A percentile compares a stretch with the other conserved stretches of the same genome.
Evolutionary conservation across 148 eudicot species (phyloP).

Genomic region (Diospyros kaki): DNA sequence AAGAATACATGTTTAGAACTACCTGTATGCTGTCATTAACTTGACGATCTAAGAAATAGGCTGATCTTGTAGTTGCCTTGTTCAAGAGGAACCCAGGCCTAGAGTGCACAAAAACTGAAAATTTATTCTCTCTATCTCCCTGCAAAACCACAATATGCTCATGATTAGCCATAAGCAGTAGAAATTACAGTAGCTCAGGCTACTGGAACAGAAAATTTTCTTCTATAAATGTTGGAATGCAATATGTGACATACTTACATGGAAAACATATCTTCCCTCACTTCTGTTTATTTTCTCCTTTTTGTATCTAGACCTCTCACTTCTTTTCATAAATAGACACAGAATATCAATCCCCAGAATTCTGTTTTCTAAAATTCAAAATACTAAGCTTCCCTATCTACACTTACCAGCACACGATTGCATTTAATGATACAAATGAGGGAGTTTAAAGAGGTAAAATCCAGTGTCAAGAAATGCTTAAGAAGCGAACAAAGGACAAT

Average conservation of each 20-base stretch:
- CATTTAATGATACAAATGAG: too few species aligned
- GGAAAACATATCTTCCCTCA: too few species aligned
- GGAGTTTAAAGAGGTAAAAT: not conserved
- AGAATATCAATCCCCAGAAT: too few species aligned
- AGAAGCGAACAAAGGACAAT: not conserved
- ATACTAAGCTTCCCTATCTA: too few species aligned
- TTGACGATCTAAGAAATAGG: constrained; percentile 72
- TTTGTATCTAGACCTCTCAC: too few species aligned
- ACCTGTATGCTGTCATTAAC: constrained; percentile 85
- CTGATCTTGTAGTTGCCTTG: constrained; percentile 72
- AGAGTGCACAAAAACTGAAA: constrained; percentile 82
- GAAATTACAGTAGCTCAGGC: not conserved
- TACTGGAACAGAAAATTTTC: not conserved
- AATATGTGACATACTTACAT: too few species aligned
- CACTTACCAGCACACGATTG: too few species aligned
- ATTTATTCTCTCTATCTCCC: constrained; percentile 67
- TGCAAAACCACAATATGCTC: constrained; percentile 29
- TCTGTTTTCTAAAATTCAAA: too few species aligned
- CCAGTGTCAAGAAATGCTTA: not conserved
- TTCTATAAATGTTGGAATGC: too few species aligned
- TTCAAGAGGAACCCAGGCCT: constrained; percentile 82
- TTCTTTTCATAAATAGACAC: too few species aligned
- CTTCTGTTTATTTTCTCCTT: too few species aligned
- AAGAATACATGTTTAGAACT: constrained; percentile 9
- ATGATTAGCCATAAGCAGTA: not conserved